phyloP scores from a whole-genome alignment of 306 rosid genomes.

The Fragaria vesca region DNA sequence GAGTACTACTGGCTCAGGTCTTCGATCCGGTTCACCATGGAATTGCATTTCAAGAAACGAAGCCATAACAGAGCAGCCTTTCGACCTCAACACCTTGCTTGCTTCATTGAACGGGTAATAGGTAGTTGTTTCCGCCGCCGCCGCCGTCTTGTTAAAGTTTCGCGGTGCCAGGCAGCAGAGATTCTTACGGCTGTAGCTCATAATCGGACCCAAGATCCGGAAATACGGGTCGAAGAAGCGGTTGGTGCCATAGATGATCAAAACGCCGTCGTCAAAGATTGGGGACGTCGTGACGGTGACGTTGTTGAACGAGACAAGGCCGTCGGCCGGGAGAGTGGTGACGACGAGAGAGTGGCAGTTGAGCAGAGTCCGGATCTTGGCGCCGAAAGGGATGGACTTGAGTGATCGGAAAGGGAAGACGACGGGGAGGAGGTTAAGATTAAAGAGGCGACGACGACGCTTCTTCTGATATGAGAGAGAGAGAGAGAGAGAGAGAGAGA shows the following conservation, averaged over 20 bases:
- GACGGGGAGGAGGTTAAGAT: constrained; percentile 34
- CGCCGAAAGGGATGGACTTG: constrained; percentile 51
- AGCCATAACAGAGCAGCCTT: constrained; percentile 40
- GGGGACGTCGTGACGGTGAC: constrained; percentile 38
- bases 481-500: no score
- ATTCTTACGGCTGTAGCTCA: background rate
- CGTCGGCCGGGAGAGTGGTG: constrained; percentile 12
- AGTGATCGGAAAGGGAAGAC: constrained; percentile 44
- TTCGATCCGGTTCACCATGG: constrained; percentile 1
- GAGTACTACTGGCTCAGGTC: constrained; percentile 23
- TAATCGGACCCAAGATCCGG: constrained; percentile 7
- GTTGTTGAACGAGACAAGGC: constrained; percentile 45
- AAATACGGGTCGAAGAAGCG: constrained; percentile 48
- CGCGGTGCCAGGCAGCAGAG: constrained; percentile 7
- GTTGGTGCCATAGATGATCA: constrained; percentile 37
- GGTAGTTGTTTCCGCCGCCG: no score
- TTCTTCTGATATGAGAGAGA: no score
- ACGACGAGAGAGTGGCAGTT: constrained; percentile 34
- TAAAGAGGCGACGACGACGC: no score
- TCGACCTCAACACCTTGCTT: constrained; percentile 21
- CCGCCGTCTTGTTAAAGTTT: background rate
- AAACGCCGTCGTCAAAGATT: constrained; percentile 38
- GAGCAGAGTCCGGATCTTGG: constrained; percentile 50
- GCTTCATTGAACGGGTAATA: constrained; percentile 14
- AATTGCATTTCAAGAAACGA: constrained; percentile 42